Conservation (phyloP, 2,329 filamentous ascomycete species). For the Penicillium sp. region DNA sequence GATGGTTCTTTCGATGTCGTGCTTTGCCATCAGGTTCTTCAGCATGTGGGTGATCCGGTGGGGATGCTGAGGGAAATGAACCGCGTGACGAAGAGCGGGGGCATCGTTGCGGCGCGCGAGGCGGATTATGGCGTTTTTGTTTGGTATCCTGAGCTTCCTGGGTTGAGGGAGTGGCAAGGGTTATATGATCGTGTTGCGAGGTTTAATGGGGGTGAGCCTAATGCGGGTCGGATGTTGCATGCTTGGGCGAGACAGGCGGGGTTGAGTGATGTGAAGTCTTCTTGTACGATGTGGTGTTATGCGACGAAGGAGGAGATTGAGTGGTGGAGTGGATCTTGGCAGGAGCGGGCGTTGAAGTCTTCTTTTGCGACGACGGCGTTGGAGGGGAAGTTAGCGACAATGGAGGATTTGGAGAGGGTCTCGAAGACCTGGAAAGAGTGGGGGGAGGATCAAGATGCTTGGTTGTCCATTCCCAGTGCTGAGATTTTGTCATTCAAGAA, state of each 20-base stretch:
- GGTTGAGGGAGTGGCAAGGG: constrained; percentile 29
- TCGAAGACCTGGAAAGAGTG: constrained; percentile 35
- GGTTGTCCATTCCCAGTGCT: constrained; percentile 35
- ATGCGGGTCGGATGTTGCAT: constrained; percentile 30
- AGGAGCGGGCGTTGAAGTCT: constrained; percentile 29
- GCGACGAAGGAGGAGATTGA: constrained; percentile 29
- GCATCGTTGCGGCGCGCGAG: constrained; percentile 56
- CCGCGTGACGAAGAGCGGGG: constrained; percentile 57
- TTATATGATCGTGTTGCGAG: constrained; percentile 33
- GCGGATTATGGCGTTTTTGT: constrained; percentile 33
- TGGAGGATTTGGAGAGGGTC: constrained; percentile 35
- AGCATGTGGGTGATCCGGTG: constrained; percentile 59
- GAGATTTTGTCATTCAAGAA: constrained; percentile 49
- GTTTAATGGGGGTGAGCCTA: constrained; percentile 36
- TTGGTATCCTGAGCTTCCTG: constrained; percentile 34
- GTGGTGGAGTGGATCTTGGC: constrained; percentile 35
- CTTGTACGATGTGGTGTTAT: constrained; percentile 35
- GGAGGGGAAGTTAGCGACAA: constrained; percentile 30
- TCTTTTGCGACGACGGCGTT: constrained; percentile 32
- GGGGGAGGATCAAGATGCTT: constrained; percentile 36
- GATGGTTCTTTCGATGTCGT: constrained; percentile 64
- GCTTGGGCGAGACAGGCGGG: constrained; percentile 36
- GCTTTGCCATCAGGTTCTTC: constrained; percentile 62
- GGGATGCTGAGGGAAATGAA: constrained; percentile 58
- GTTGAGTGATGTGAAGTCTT: constrained; percentile 26